Evolutionary conservation across 371 early-diverging fungal species (phyloP).

Genomic region (Vairimorpha necatrix): DNA sequence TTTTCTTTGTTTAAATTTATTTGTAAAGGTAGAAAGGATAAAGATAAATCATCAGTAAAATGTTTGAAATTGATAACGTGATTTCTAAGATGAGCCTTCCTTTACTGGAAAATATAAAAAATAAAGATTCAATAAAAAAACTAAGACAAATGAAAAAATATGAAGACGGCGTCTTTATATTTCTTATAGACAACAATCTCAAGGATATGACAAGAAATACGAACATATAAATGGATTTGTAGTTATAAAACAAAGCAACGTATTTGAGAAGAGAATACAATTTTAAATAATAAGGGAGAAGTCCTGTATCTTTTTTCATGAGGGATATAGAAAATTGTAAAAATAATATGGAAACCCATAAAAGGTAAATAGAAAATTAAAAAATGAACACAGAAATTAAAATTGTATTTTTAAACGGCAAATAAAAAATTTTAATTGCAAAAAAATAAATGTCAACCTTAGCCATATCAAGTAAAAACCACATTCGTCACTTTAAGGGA

Average conservation of each 20-base stretch:
- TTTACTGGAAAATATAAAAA: not conserved
- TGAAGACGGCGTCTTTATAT: not conserved
- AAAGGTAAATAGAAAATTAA: too few species aligned
- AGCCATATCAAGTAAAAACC: too few species aligned
- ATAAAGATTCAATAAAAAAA: conserved; percentile 14
- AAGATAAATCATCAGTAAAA: conserved; percentile 17
- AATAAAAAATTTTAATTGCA: too few species aligned
- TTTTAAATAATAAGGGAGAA: conserved; percentile 8
- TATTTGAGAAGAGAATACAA: not conserved
- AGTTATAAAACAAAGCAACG: not conserved
- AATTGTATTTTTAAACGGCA: too few species aligned
- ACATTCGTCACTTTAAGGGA: too few species aligned
- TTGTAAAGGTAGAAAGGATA: conserved; percentile 39
- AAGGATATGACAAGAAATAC: not conserved
- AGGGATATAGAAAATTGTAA: too few species aligned
- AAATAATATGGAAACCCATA: too few species aligned
- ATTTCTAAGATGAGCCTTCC: not conserved
- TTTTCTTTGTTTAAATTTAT: too few species aligned
- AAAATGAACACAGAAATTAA: too few species aligned
- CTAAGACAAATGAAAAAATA: not conserved
- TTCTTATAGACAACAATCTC: not conserved
- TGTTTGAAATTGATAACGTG: not conserved
- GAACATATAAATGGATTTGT: not conserved
- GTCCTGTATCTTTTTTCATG: conserved; percentile 11
- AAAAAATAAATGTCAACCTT: too few species aligned